Conservation (phyloP, 2,329 filamentous ascomycete species). For the Ceratocystis cacaofunesta region DNA sequence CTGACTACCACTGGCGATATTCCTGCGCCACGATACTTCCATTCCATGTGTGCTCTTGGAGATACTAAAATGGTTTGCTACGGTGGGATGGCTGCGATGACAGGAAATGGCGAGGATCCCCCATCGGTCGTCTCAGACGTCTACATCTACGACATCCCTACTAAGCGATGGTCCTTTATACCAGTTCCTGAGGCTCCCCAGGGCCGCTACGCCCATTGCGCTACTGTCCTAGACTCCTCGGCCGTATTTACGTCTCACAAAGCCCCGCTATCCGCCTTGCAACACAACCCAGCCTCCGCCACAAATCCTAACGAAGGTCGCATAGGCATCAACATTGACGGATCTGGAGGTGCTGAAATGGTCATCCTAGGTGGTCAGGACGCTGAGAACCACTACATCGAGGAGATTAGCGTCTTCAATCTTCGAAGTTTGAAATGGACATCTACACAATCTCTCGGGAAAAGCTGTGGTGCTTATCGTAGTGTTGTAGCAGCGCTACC, state of each 20-base stretch:
- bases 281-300: constrained; percentile 72
- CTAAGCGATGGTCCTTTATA: constrained; percentile 72
- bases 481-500: constrained; percentile 82
- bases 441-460: constrained; percentile 68
- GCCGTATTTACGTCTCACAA: constrained; percentile 73
- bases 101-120: constrained; percentile 43
- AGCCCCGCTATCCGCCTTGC: constrained; percentile 71
- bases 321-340: constrained; percentile 78
- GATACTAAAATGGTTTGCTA: constrained; percentile 97
- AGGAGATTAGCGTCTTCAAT: constrained; percentile 97
- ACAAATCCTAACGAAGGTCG: constrained; percentile 68
- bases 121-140: constrained; percentile 97
- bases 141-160: constrained; percentile 79
- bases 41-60: constrained; percentile 84
- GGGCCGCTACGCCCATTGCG: constrained; percentile 92
- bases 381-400: constrained; percentile 95
- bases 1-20: constrained; percentile 71
- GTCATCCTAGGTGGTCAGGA: constrained; percentile 93
- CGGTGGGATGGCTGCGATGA: constrained; percentile 71
- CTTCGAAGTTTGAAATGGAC: constrained; percentile 91
- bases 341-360: constrained; percentile 88
- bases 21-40: constrained; percentile 86
- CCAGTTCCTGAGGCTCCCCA: constrained; percentile 70
- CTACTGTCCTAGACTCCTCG: constrained; percentile 76
- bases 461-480: constrained; percentile 90